Conservation (phyloP, 2,329 filamentous ascomycete species). For the Macrophomina pseudophaseolina region DNA sequence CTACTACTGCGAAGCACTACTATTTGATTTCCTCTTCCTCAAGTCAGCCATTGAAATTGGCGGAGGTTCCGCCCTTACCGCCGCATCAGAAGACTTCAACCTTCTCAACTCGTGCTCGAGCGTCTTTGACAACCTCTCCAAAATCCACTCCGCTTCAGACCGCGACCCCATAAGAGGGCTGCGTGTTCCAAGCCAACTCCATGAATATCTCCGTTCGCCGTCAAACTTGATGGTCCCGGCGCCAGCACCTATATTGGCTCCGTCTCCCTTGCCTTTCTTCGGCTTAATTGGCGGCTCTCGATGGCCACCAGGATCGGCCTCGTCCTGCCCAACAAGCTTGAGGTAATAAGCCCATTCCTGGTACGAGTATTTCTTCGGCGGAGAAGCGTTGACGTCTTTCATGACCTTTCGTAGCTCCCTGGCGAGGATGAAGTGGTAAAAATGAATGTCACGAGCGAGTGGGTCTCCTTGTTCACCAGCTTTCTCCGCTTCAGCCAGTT, state of each 20-base stretch:
- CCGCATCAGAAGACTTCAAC: constrained; percentile 34
- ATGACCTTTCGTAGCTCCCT: constrained; percentile 52
- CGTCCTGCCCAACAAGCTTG: constrained; percentile 45
- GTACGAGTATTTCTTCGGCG: constrained; percentile 47
- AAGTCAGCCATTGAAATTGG: constrained; percentile 42
- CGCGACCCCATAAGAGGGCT: constrained; percentile 73
- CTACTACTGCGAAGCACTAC: background rate
- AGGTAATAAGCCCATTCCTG: constrained; percentile 48
- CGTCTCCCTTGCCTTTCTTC: constrained; percentile 17
- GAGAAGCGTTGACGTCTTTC: constrained; percentile 46
- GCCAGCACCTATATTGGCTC: constrained; percentile 18
- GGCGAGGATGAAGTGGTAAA: constrained; percentile 56
- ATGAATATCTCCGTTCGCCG: constrained; percentile 60
- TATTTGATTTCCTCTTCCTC: constrained; percentile 3
- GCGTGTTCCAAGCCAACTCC: constrained; percentile 75
- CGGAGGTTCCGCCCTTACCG: constrained; percentile 33
- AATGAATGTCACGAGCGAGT: constrained; percentile 55
- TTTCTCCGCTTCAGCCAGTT: constrained; percentile 48
- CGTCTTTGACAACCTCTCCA: constrained; percentile 65
- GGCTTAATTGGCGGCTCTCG: constrained; percentile 36
- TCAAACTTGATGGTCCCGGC: constrained; percentile 29
- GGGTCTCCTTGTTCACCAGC: constrained; percentile 50
- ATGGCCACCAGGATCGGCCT: constrained; percentile 46
- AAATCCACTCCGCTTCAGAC: constrained; percentile 74
- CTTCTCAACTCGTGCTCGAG: constrained; percentile 53